A percentile compares a stretch with the other conserved stretches of the same genome.
Evolutionary conservation across 768 basidiomycete genomes (phyloP).

Genomic region (Boletus bicolor): DNA sequence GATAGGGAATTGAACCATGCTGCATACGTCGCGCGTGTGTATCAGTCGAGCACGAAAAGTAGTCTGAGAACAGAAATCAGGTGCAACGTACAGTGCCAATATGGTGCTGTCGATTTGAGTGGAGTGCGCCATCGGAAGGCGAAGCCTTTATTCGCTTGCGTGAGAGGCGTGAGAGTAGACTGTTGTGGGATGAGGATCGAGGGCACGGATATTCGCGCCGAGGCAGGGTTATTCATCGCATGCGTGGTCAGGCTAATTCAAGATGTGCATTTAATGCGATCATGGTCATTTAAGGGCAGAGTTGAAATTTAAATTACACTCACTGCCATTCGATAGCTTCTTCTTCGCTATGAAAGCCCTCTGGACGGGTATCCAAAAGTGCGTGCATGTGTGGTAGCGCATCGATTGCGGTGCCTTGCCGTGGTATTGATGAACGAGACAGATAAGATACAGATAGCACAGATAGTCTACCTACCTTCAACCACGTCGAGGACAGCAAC

Average conservation of each 20-base stretch:
- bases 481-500: slow-evolving; percentile 86
- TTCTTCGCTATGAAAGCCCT: slow-evolving; percentile 78
- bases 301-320: slow-evolving; percentile 29
- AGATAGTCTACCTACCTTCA: slow-evolving; percentile 54
- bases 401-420: slow-evolving; percentile 83
- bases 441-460: not conserved
- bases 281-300: not conserved
- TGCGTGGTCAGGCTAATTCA: slow-evolving; percentile 65
- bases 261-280: not conserved
- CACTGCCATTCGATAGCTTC: slow-evolving; percentile 97
- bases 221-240: slow-evolving; percentile 75
- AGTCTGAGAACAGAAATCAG: not conserved
- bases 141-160: slow-evolving; percentile 22
- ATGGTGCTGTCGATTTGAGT: slow-evolving; percentile 77
- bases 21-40: slow-evolving; percentile 27
- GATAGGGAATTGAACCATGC: slow-evolving; percentile 93
- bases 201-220: slow-evolving; percentile 89
- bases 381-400: slow-evolving; percentile 91
- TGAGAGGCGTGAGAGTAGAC: slow-evolving; percentile 32
- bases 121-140: slow-evolving; percentile 80
- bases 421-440: not conserved
- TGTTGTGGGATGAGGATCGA: slow-evolving; percentile 57
- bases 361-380: slow-evolving; percentile 81
- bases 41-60: not conserved
- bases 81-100: slow-evolving; percentile 72